phyloP scores from a whole-genome alignment of 2,329 filamentous ascomycete genomes.

The Hypoxylon sp. region DNA sequence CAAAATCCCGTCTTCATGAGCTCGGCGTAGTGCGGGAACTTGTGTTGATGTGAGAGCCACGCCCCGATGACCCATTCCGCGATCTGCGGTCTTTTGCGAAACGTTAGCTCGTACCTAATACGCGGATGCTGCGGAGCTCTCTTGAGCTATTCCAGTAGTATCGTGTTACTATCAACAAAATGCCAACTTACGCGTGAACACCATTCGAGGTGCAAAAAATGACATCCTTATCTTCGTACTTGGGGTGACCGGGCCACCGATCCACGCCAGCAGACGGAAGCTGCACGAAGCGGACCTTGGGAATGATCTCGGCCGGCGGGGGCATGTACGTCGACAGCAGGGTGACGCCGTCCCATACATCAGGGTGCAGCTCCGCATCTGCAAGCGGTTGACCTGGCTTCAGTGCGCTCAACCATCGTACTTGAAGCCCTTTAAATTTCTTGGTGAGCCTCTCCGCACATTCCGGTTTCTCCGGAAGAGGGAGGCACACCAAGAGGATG shows the following conservation, averaged over 20 bases:
- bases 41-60: constrained; percentile 62
- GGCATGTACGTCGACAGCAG: constrained; percentile 53
- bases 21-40: constrained; percentile 22
- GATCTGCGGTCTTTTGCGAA: constrained; percentile 62
- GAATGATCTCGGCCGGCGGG: constrained; percentile 50
- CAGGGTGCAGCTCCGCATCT: constrained; percentile 47
- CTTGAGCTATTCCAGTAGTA: not conserved
- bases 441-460: constrained; percentile 54
- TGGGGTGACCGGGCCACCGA: constrained; percentile 54
- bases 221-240: constrained; percentile 62
- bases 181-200: constrained; percentile 61
- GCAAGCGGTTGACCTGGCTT: constrained; percentile 34
- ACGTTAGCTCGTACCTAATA: not conserved
- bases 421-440: constrained; percentile 55
- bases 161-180: not conserved
- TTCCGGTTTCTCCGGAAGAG: constrained; percentile 47
- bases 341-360: constrained; percentile 58
- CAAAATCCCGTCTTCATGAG: constrained; percentile 38
- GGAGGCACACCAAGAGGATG: constrained; percentile 56
- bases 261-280: constrained; percentile 59
- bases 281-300: constrained; percentile 60
- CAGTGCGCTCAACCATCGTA: constrained; percentile 53
- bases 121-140: no score
- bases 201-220: constrained; percentile 66
- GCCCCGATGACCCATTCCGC: constrained; percentile 67